These are phyloP conservation scores for Kazachstania bromeliacearum DNA, from an alignment of 805 yeast genomes.

Conservation along the genomic window DNA sequence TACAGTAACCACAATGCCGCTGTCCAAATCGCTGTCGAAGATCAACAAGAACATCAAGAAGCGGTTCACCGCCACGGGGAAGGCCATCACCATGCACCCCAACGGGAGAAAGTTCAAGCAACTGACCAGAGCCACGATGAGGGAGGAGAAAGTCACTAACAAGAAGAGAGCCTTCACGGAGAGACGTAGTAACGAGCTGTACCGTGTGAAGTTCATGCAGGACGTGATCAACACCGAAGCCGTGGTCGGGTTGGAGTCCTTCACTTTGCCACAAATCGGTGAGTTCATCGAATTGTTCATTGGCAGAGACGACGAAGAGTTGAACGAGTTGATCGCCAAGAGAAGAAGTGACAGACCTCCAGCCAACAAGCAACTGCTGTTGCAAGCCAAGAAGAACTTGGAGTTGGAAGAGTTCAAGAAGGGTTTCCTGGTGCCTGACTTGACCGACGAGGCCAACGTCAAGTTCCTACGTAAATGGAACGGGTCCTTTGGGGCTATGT, in stretches of 20 bases:
- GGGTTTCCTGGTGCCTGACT: constrained; percentile 69
- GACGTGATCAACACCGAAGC: constrained; percentile 40
- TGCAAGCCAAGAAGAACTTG: constrained; percentile 51
- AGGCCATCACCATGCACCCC: constrained; percentile 47
- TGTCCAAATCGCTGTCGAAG: constrained; percentile 28
- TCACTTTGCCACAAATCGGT: constrained; percentile 44
- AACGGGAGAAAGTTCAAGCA: constrained; percentile 84
- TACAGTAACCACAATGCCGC: constrained; percentile 20
- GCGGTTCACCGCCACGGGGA: constrained; percentile 17
- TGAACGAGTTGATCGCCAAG: constrained; percentile 46
- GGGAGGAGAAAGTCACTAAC: constrained; percentile 62
- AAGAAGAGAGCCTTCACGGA: constrained; percentile 50
- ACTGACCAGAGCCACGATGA: constrained; percentile 72
- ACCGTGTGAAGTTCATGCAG: constrained; percentile 51
- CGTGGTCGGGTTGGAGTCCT: constrained; percentile 33
- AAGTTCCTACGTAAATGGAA: constrained; percentile 62
- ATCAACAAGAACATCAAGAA: constrained; percentile 20
- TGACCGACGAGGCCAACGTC: constrained; percentile 53
- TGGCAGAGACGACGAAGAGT: constrained; percentile 65
- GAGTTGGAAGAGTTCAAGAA: constrained; percentile 55
- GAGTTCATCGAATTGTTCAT: constrained; percentile 53
- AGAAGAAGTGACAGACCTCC: constrained; percentile 89
- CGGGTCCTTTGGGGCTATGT: constrained; percentile 70
- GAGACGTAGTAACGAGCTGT: constrained; percentile 50
- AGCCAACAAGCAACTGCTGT: constrained; percentile 53